Conservation (phyloP, 306 rosid species). For the Citrullus amarus region DNA sequence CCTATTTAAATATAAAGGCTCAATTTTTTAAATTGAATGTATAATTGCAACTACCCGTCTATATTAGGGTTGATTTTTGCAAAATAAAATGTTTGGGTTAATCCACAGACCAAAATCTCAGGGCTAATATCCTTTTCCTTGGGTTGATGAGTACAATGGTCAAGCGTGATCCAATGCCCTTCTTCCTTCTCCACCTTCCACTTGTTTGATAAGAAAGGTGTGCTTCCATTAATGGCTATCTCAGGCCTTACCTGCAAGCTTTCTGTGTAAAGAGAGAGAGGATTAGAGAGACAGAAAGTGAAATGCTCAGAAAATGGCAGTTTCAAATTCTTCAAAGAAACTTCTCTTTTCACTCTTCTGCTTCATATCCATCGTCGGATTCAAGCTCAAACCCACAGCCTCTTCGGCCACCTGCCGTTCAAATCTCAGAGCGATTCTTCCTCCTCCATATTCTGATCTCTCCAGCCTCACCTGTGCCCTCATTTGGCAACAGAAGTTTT, state of each 20-base stretch:
- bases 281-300: neutral
- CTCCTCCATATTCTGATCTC: constrained; percentile 4
- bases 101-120: neutral
- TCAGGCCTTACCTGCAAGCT: neutral
- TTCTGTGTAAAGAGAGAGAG: neutral
- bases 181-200: neutral
- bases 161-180: neutral
- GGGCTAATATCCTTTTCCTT: neutral
- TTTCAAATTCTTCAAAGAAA: neutral
- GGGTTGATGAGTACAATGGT: neutral
- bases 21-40: no score
- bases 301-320: neutral
- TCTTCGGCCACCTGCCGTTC: neutral
- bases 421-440: neutral
- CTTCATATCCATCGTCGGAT: neutral
- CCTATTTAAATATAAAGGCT: no score
- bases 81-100: neutral
- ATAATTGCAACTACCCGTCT: no score
- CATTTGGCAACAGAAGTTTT: neutral
- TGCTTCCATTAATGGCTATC: constrained; percentile 1
- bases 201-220: neutral
- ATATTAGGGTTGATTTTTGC: no score
- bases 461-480: neutral
- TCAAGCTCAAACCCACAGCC: neutral
- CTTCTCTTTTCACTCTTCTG: neutral